Conservation (phyloP, 73 alveolate species). For the Symbiodinium pilosum region DNA sequence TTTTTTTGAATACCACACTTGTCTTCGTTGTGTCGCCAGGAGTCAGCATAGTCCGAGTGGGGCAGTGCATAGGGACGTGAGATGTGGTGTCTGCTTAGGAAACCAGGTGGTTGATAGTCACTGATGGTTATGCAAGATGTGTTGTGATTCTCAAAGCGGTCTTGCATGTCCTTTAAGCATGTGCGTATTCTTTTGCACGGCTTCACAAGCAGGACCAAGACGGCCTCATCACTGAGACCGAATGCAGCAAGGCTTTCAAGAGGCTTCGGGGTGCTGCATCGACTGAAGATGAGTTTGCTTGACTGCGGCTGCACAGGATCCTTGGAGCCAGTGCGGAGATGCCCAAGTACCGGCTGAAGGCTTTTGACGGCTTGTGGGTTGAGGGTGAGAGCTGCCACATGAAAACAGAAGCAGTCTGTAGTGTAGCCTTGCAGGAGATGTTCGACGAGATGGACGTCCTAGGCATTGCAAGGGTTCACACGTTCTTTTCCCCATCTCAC, state of each 20-base stretch:
- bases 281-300: too few species aligned
- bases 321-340: conserved; percentile 45
- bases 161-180: not conserved
- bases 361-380: too few species aligned
- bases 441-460: conserved; percentile 50
- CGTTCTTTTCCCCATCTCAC: too few species aligned
- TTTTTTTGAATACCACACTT: not conserved
- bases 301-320: conserved; percentile 11
- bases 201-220: conserved; percentile 34
- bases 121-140: not conserved
- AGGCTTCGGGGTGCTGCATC: not conserved
- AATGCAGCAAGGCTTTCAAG: conserved; percentile 80
- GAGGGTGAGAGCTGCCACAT: too few species aligned
- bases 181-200: not conserved
- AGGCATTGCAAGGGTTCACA: not conserved
- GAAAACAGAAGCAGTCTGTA: too few species aligned
- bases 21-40: too few species aligned
- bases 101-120: too few species aligned
- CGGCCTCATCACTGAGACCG: conserved; percentile 5
- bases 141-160: not conserved
- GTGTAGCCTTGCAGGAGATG: conserved; percentile 38
- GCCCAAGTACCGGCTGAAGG: conserved; percentile 64
- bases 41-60: not conserved
- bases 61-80: too few species aligned
- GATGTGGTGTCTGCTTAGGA: too few species aligned